These are phyloP conservation scores for Penicillium canariense DNA, from an alignment of 495 filamentous ascomycete species.

Conservation along the genomic window DNA sequence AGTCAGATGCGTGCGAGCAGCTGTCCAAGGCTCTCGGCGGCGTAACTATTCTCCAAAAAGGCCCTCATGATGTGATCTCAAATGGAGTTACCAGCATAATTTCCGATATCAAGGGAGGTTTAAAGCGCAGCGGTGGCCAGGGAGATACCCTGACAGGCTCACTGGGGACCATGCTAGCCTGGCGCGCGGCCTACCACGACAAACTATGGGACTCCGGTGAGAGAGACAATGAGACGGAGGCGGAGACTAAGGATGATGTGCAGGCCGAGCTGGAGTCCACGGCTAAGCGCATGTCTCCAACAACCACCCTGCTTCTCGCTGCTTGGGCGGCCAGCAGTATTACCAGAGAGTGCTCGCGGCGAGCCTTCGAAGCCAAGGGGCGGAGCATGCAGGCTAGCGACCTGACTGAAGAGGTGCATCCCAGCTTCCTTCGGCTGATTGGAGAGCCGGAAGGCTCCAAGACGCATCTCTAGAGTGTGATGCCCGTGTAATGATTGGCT, in stretches of 20 bases:
- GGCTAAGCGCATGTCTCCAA: conserved; percentile 44
- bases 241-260: conserved; percentile 38
- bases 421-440: conserved; percentile 77
- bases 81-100: conserved; percentile 74
- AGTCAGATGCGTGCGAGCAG: conserved; percentile 61
- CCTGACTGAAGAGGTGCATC: conserved; percentile 85
- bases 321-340: conserved; percentile 85
- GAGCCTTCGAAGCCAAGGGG: conserved; percentile 84
- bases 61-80: conserved; percentile 76
- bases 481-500: neutral
- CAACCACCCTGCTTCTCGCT: conserved; percentile 70
- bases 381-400: conserved; percentile 92
- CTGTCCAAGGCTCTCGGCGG: conserved; percentile 78
- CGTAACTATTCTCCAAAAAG: conserved; percentile 90
- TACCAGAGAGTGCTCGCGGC: conserved; percentile 86
- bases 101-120: conserved; percentile 72
- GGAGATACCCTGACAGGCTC: conserved; percentile 93
- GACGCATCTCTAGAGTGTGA: conserved; percentile 30
- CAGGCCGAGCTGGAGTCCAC: conserved; percentile 45
- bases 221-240: conserved; percentile 41
- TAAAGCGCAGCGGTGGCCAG: conserved; percentile 91
- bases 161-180: conserved; percentile 83
- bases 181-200: conserved; percentile 81
- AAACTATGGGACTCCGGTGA: conserved; percentile 69
- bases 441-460: conserved; percentile 52